These are phyloP conservation scores for Pisolithus microcarpus DNA, from an alignment of 768 basidiomycete species.

Conservation along the genomic window DNA sequence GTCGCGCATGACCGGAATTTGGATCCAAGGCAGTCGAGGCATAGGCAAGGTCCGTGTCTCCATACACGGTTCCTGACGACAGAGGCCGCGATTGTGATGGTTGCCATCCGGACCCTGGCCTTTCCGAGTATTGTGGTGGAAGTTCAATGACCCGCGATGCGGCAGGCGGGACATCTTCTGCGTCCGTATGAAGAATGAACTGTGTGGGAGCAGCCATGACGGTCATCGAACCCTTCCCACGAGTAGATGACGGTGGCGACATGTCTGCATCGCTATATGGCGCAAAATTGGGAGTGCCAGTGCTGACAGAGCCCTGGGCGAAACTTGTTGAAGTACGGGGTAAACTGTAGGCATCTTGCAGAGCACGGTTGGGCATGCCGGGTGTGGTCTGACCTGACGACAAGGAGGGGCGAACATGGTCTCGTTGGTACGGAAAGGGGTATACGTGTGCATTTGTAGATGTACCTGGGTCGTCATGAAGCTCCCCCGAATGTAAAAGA, in stretches of 20 bases:
- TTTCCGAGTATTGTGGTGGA: constrained; percentile 66
- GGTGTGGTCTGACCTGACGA: constrained; percentile 7
- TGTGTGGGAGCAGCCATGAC: constrained; percentile 39
- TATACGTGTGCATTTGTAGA: constrained; percentile 30
- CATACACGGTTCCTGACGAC: constrained; percentile 6
- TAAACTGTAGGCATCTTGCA: constrained; percentile 4
- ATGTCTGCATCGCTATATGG: constrained; percentile 13
- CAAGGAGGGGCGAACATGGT: constrained; percentile 12
- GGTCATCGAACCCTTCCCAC: constrained; percentile 52
- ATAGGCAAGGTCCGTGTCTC: constrained; percentile 9
- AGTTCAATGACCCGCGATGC: constrained; percentile 57
- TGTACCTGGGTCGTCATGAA: constrained; percentile 20
- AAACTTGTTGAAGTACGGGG: constrained; percentile 1
- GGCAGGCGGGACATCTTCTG: constrained; percentile 45
- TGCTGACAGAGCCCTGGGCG: background rate
- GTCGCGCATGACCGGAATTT: background rate
- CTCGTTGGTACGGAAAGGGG: constrained; percentile 25
- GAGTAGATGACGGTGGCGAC: constrained; percentile 32
- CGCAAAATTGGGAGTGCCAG: constrained; percentile 15
- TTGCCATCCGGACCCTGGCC: constrained; percentile 24
- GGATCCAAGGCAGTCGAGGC: constrained; percentile 7
- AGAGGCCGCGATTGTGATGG: constrained; percentile 8
- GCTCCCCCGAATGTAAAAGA: constrained; percentile 34
- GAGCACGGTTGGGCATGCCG: background rate
- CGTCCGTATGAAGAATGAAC: constrained; percentile 64